Base-by-base conservation (phyloP, 202 grass and related monocot species). In the Panicum virgatum region DNA sequence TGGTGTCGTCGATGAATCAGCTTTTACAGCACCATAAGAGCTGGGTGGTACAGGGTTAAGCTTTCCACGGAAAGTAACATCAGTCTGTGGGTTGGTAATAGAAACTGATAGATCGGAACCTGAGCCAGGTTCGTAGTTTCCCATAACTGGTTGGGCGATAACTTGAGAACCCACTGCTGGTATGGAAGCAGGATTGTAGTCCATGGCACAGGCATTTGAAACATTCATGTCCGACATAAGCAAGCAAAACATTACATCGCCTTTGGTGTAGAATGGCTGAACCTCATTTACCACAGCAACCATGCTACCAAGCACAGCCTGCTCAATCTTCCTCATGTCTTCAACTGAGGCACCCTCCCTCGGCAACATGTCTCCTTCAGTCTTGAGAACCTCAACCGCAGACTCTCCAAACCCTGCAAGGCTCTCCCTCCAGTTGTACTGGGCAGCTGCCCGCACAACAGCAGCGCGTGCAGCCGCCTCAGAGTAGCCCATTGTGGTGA, bases 141-240 rank as follows among this genome's bases (percentile, higher is more conserved):
- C 88, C 20, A 37, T 75, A 44, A 62, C 74, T 50, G 83, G 84
- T 48, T 83, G 84, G 27, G 75, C 84, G 56, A 90, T 73, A 38
- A 83, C 84, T 62, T 80, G 79, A 83, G 75, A n/a, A 62, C 69
- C 44, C 52, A 83, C 79, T 13, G 88, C 37, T 15, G 75, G 80
- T 47, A 86, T 75, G 57, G 83, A 22, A 80, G 79, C 27, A 15
- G 75, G 40, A 60, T 73, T 85, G 19, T 86, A 89, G 22, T 96
- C 93, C 83, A 96, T 82, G 22, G 85, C 74, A 89, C 89, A 93
- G 20, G 96, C 93, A 59, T 82, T 78, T 69, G 85, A 79, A 30
- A 94, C 89, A 85, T 90, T 96, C 87, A 93, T 84, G 47, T 99
- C 96, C 20, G 86, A 94, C 81, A 99, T 96, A 69, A 99, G 93